Evolutionary conservation across 768 basidiomycete species (phyloP), one percentile per base, ranked within the genome.

Genomic region (Tubosaeta sp.): DNA sequence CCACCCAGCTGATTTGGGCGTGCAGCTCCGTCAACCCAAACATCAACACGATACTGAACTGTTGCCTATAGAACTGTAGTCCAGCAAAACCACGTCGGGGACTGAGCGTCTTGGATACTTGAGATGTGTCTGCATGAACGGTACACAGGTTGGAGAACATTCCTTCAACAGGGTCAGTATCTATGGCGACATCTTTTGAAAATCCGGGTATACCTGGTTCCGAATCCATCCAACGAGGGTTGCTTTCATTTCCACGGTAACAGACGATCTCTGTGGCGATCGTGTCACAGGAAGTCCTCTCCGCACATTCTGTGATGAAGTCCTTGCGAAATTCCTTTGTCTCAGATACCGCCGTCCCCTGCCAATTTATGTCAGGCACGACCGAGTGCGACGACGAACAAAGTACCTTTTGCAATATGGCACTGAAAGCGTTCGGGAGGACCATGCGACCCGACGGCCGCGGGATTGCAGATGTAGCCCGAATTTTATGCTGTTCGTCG

Each of bases 11-110:
- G 16, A 77, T 68, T 36, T 76, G 73, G 0, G 76, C 76, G 48
- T 75, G 71, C n/a, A 78, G 43, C 44, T 79, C 77, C 0, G 77
- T 75, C 35, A 71, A 41, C 0, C 78, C 78, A 35, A 76, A 73
- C 45, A 65, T 67, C 45, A 79, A 53, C 31, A 76, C 65, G 22
- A 79, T 61, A 12, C 72, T 69, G 47, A 71, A 78, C 10, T 63
- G 52, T 34, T 64, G 66, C 36, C 55, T 57, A 45, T 63, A 69
- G 19, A 67, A 72, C 45, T 65, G 59, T 8, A 67, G 27, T 10
- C 60, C 62, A 4, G 62, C 66, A 29, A 60, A 69, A 36, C 64
- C 57, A 8, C 58, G 63, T n/a, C 63, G 59, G 19, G 66, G 66
- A 52, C 66, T 65, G 48, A 68, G 52, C 16, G 56, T 63, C 48